Base-by-base conservation (phyloP, 2,329 filamentous ascomycete genomes). In the Bimuria novae-zelandiae region DNA sequence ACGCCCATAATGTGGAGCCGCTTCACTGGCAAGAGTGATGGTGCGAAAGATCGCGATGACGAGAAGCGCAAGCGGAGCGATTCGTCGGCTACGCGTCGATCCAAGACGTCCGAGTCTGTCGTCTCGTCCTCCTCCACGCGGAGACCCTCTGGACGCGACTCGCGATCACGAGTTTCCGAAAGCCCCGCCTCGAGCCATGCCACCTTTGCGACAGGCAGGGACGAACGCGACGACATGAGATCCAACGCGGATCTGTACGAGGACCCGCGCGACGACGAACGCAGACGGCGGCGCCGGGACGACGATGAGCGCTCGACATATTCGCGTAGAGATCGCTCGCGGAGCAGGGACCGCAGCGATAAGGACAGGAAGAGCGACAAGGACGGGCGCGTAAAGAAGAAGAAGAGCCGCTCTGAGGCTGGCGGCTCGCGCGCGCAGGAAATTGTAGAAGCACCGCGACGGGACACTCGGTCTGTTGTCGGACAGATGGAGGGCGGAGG, bases 181-280 rank as follows among this genome's bases (percentile, higher is more conserved):
- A 75, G 71, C 14, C 66, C 68, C 17, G 67, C 69, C 23, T 74
- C 73, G 17, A 64, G 60, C 29, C 72, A 71, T 61, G 69, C 61
- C 32, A 56, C 53, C 19, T 77, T 74, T 63, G 72, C 65, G 17
- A 77, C 76, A 36, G 75, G 75, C 44, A 45, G 49, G 29, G 51
- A 63, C 49, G 54, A 58, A 61, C 64, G 67, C 16, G 69, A 68
- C 62, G 58, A 65, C 25, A 64, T 64, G 56, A 58, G 60, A 54
- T 59, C 65, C 61, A 59, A 64, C 56, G 67, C 68, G 42, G 68
- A 71, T 59, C 55, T 68, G 43, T 69, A 73, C 69, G 62, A 70
- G 23, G 61, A 71, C 54, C 58, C 57, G 17, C 48, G 59, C 35
- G 63, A 67, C 54, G 60, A 69, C 45, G 56, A 62, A 49, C 57